These are phyloP conservation scores for Candida xyloterini DNA, from an alignment of 805 yeast species.

Conservation along the genomic window DNA sequence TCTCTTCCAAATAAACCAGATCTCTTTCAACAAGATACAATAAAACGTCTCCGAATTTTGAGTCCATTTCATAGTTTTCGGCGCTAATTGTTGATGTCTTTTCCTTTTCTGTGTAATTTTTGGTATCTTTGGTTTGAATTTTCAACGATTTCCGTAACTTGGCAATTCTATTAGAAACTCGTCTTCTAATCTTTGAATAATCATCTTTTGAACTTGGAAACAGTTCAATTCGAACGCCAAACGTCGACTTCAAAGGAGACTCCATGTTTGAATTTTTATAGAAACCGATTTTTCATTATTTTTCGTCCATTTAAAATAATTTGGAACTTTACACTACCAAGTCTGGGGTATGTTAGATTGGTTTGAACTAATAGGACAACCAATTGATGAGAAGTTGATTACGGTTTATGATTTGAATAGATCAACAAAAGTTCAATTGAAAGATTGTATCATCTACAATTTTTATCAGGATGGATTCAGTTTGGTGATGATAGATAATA, in stretches of 20 bases:
- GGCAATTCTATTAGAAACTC: conserved; percentile 56
- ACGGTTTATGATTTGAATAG: background rate
- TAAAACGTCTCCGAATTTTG: conserved; percentile 54
- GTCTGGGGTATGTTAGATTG: conserved; percentile 8
- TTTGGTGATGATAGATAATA: conserved; percentile 6
- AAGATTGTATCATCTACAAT: conserved; percentile 19
- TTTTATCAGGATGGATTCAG: conserved; percentile 26
- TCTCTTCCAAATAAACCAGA: conserved; percentile 63
- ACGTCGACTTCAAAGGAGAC: conserved; percentile 44
- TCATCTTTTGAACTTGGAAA: conserved; percentile 68
- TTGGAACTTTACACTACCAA: conserved; percentile 8
- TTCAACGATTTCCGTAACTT: conserved; percentile 63
- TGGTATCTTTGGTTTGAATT: conserved; percentile 65
- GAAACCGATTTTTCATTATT: conserved; percentile 3
- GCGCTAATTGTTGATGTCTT: conserved; percentile 43
- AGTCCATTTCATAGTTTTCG: conserved; percentile 50
- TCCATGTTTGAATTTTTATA: conserved; percentile 33
- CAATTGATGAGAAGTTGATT: background rate
- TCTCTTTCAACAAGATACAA: conserved; percentile 77
- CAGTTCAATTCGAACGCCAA: conserved; percentile 58
- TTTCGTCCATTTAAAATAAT: conserved; percentile 7
- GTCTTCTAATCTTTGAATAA: conserved; percentile 62
- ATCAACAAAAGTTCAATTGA: conserved; percentile 6
- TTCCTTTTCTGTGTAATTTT: conserved; percentile 50
- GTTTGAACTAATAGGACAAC: conserved; percentile 2